Evolutionary conservation across 1,284 basidiomycete species (phyloP), one percentile per base, ranked within the genome.

Genomic region (Tilletia indica): DNA sequence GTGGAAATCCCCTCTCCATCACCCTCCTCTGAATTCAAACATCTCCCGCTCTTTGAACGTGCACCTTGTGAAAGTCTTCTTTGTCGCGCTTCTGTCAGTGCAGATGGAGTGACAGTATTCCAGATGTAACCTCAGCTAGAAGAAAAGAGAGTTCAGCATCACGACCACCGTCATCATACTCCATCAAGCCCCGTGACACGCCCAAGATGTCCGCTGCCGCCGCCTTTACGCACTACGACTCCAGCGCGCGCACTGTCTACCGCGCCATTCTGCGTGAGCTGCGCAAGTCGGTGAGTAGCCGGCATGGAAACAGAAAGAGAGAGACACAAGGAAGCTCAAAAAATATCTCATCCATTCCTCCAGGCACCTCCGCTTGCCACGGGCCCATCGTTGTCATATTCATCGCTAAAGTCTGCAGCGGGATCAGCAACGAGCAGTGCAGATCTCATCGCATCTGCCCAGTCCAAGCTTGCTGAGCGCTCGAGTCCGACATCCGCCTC

Each of bases 261-360:
- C 61, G 61, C 61, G 61, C 61, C 34, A 64, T 64, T 21, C 61
- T 64, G 34, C 61, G 61, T 16, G 61, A 64, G 34, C 34, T 64
- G 8, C 61, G 61, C 61, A 64, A 64, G 61, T 64, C 61, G 31
- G 61, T 64, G 19, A 38, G 61, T 64, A 14, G 36, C 31, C 9
- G 14, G 1, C 42, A 45, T 45, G 14, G 6, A 14, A 9, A 9
- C 9, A 45, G 42, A 45, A 14, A 45, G 42, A 14, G 14, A 45
- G 42, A 45, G 42, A 45, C 14, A 14, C 3, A 0, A 45, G 3
- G 42, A 45, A 45, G 42, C 1, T 45, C 9, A 45, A 45, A 9
- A 45, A 14, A 9, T 1, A 45, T 45, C 42, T 9, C 42, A 16
- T 36, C 36, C 34, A 11, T 36, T 8, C 31, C 9, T 14, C 31